Percentiles rank a stretch among this genome's conserved stretches.
phyloP scores from a whole-genome alignment of 2,329 filamentous ascomycete genomes.

The Orbilia blumenaviensis region DNA sequence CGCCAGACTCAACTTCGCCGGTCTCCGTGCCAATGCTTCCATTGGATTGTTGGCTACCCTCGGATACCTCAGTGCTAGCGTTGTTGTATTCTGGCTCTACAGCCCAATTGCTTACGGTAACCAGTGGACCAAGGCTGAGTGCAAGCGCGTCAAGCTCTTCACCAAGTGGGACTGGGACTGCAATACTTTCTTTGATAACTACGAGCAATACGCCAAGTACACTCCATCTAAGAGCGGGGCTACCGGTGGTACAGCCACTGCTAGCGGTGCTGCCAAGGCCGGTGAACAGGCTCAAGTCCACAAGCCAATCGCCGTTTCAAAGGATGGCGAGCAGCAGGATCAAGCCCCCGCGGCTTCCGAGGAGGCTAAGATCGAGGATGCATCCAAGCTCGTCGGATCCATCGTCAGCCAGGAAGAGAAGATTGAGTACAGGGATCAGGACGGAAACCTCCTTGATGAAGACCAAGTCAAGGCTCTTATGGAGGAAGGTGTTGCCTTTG shows the following conservation, averaged over 20 bases:
- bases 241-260: constrained; percentile 16
- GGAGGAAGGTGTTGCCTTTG: constrained; percentile 92
- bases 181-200: constrained; percentile 74
- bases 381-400: constrained; percentile 57
- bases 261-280: constrained; percentile 19
- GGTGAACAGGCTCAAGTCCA: constrained; percentile 40
- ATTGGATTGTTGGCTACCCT: constrained; percentile 79
- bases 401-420: constrained; percentile 74
- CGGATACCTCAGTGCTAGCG: constrained; percentile 76
- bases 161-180: constrained; percentile 97
- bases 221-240: constrained; percentile 39
- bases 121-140: constrained; percentile 88
- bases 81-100: constrained; percentile 82
- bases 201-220: constrained; percentile 44
- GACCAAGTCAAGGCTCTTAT: constrained; percentile 80
- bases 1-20: constrained; percentile 74
- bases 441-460: constrained; percentile 85
- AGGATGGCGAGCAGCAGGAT: not conserved
- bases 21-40: constrained; percentile 74
- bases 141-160: constrained; percentile 86
- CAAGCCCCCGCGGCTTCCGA: constrained; percentile 23
- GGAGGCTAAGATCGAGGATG: constrained; percentile 41
- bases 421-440: constrained; percentile 92
- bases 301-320: constrained; percentile 47
- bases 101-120: constrained; percentile 92